phyloP scores from a whole-genome alignment of 2,329 filamentous ascomycete species.

The Diaporthe vexans region DNA sequence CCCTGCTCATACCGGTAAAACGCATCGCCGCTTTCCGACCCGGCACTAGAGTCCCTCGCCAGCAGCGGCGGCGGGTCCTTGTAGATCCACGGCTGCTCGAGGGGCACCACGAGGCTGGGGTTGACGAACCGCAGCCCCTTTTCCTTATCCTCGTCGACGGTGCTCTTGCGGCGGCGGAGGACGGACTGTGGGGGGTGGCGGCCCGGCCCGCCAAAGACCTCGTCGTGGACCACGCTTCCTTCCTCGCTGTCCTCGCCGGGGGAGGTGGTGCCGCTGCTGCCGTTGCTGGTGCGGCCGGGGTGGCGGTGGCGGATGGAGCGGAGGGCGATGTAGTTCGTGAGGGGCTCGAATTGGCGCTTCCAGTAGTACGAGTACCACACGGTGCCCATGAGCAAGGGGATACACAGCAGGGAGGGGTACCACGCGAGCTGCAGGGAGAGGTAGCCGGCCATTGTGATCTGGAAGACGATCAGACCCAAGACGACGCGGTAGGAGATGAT shows the following conservation, averaged over 20 bases:
- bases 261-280: slow-evolving; percentile 46
- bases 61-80: slow-evolving; percentile 63
- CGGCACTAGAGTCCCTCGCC: slow-evolving; percentile 41
- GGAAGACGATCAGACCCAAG: slow-evolving; percentile 88
- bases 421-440: slow-evolving; percentile 82
- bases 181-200: slow-evolving; percentile 54
- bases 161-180: slow-evolving; percentile 69
- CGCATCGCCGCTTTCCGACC: background rate
- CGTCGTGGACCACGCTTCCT: slow-evolving; percentile 50
- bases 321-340: slow-evolving; percentile 93
- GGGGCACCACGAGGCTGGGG: slow-evolving; percentile 77
- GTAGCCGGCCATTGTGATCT: slow-evolving; percentile 90
- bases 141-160: slow-evolving; percentile 80
- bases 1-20: slow-evolving; percentile 39
- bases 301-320: slow-evolving; percentile 77
- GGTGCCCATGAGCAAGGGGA: slow-evolving; percentile 83
- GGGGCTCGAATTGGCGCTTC: slow-evolving; percentile 82
- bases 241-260: too few species aligned
- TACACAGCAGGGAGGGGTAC: slow-evolving; percentile 77
- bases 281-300: slow-evolving; percentile 48
- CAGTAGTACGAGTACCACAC: slow-evolving; percentile 93
- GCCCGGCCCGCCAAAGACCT: slow-evolving; percentile 52
- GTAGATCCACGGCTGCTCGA: slow-evolving; percentile 81
- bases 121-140: slow-evolving; percentile 81
- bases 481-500: slow-evolving; percentile 96